phyloP scores from a whole-genome alignment of 164 flowering plant species.

The Stephania japonica region DNA sequence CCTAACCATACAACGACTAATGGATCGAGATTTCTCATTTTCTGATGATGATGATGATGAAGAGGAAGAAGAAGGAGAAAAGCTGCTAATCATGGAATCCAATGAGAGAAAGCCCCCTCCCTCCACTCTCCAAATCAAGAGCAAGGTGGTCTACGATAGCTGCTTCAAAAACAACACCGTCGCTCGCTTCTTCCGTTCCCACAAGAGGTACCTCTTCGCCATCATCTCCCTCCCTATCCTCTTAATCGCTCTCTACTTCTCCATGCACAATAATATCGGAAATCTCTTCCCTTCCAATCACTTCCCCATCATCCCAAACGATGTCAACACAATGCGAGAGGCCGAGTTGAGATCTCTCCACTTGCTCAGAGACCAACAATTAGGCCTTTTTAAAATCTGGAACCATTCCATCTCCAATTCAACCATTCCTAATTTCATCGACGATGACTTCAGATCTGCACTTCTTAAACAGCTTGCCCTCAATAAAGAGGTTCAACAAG shows the following conservation, averaged over 20 bases:
- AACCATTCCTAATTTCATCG: slow-evolving; percentile 8
- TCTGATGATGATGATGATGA: slow-evolving; percentile 12
- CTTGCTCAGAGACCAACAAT: slow-evolving; percentile 63
- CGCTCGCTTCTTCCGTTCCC: slow-evolving; percentile 18
- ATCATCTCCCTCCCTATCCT: slow-evolving; percentile 44
- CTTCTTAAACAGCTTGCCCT: slow-evolving; percentile 54
- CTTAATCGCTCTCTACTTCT: slow-evolving; percentile 39
- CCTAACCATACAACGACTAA: no score
- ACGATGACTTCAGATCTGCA: slow-evolving; percentile 41
- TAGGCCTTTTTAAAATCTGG: slow-evolving; percentile 55
- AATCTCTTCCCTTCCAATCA: slow-evolving; percentile 28
- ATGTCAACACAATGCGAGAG: slow-evolving; percentile 49
- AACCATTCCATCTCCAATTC: slow-evolving; percentile 30
- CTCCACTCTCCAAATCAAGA: slow-evolving; percentile 13
- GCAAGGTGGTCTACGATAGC: background rate
- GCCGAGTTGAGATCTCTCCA: slow-evolving; percentile 66
- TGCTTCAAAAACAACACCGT: slow-evolving; percentile 7
- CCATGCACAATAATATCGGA: slow-evolving; percentile 40
- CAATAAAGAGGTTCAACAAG: slow-evolving; percentile 64
- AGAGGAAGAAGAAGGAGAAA: slow-evolving; percentile 57
- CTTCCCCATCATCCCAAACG: background rate
- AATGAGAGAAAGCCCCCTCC: slow-evolving; percentile 29
- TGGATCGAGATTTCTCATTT: slow-evolving; percentile 24
- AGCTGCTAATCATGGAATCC: slow-evolving; percentile 38
- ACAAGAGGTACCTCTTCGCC: slow-evolving; percentile 44